These are phyloP conservation scores for Isochrysis galbana DNA, from an alignment of 78 protist species.

Conservation along the genomic window DNA sequence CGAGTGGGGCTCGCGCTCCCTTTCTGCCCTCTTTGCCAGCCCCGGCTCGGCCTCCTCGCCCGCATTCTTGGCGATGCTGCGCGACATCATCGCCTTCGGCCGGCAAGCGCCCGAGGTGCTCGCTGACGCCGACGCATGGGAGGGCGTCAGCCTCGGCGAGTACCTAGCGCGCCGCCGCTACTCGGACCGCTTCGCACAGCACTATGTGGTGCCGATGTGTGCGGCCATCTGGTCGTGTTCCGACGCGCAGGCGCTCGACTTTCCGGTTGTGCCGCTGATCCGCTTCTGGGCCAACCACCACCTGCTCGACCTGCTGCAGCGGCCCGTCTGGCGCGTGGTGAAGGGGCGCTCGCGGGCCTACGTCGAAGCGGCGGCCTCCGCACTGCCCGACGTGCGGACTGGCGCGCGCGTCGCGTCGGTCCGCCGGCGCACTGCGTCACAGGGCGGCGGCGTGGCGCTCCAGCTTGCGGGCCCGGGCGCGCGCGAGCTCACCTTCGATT, in stretches of 20 bases:
- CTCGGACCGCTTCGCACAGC: neutral
- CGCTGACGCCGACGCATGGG: neutral
- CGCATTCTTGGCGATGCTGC: neutral
- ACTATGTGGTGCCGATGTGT: conserved; percentile 32
- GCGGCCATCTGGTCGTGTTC: conserved; percentile 35
- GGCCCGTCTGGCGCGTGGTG: conserved; percentile 40
- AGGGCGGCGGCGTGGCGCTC: neutral
- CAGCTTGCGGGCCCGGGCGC: neutral
- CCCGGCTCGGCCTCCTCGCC: neutral
- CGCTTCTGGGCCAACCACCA: conserved; percentile 37
- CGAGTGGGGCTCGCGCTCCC: conserved; percentile 33
- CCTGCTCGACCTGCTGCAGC: conserved; percentile 7
- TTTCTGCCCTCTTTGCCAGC: neutral
- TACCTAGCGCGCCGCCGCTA: neutral
- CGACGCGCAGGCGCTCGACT: neutral
- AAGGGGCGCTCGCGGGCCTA: neutral
- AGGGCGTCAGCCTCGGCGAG: neutral
- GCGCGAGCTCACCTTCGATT: neutral
- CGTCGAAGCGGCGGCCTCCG: neutral
- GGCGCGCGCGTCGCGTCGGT: neutral
- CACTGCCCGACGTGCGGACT: neutral
- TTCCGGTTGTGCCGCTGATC: neutral
- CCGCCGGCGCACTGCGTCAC: neutral
- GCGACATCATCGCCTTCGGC: conserved; percentile 15
- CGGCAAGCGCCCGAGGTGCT: conserved; percentile 45